A percentile compares a stretch with the other conserved stretches of the same genome.
Evolutionary conservation across 2,329 filamentous ascomycete species (phyloP).

Genomic region (Fusarium sp.): DNA sequence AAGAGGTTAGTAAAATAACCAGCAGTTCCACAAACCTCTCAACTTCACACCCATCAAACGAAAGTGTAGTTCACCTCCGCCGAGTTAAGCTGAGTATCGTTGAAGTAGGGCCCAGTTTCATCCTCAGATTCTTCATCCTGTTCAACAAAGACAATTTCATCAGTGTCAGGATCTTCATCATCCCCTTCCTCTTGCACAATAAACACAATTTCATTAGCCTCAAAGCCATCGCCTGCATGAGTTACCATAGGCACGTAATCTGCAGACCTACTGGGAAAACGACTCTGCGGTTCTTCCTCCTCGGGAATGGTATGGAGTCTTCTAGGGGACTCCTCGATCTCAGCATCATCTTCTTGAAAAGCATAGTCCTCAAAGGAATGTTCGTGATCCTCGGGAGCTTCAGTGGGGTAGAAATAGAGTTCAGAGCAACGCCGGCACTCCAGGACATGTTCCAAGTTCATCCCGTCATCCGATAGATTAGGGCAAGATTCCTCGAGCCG

Average conservation of each 20-base stretch:
- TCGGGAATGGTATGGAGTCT: neutral
- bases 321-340: neutral
- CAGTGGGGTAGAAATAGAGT: neutral
- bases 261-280: neutral
- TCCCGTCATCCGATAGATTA: neutral
- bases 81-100: neutral
- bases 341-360: neutral
- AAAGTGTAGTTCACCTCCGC: neutral
- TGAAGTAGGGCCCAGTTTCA: neutral
- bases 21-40: neutral
- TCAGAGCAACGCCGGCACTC: neutral
- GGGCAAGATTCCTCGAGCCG: neutral
- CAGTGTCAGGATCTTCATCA: neutral
- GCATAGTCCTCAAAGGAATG: too few relatives aligned
- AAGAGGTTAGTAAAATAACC: too few relatives aligned
- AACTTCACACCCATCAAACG: neutral
- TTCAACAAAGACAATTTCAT: neutral
- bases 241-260: too few relatives aligned
- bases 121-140: neutral
- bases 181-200: neutral
- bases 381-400: neutral
- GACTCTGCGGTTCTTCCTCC: neutral
- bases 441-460: neutral
- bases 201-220: neutral
- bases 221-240: neutral